These are phyloP conservation scores for Ceratobasidium theobromae DNA, from an alignment of 1,284 basidiomycete species.

Conservation along the genomic window DNA sequence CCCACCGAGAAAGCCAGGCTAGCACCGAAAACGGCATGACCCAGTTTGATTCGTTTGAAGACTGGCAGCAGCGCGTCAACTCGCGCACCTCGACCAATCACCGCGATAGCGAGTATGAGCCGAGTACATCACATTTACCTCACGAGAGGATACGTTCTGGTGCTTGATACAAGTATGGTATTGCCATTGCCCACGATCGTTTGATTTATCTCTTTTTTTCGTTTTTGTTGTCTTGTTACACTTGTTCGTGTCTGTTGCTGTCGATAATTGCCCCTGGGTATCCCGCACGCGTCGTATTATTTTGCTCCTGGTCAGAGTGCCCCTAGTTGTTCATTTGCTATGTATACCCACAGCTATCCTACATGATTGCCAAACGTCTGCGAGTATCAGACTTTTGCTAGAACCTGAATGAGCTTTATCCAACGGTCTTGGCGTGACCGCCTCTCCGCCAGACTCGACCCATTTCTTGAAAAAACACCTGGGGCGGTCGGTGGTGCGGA, in stretches of 20 bases:
- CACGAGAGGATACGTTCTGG: conserved; percentile 65
- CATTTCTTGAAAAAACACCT: conserved; percentile 97
- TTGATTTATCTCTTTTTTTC: conserved; percentile 30
- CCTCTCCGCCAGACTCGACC: conserved; percentile 79
- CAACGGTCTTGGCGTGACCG: conserved; percentile 86
- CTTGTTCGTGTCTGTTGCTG: conserved; percentile 45
- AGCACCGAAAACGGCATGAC: conserved; percentile 78
- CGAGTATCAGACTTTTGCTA: neutral
- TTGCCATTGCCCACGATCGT: conserved; percentile 43
- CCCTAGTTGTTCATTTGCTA: conserved; percentile 39
- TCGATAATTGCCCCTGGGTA: conserved; percentile 23
- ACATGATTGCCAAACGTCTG: neutral
- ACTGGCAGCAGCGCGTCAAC: conserved; percentile 64
- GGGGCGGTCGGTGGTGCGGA: conserved; percentile 28
- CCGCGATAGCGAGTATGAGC: conserved; percentile 68
- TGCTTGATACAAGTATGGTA: conserved; percentile 56
- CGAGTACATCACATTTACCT: conserved; percentile 49
- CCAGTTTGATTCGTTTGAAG: conserved; percentile 68
- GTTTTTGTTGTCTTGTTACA: conserved; percentile 53
- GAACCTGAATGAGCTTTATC: conserved; percentile 53
- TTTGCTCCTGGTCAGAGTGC: conserved; percentile 40
- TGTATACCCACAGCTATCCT: conserved; percentile 35
- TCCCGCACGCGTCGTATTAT: neutral
- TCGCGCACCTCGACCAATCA: conserved; percentile 51
- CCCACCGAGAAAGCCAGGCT: conserved; percentile 67